Evolutionary conservation across 352 stramenopile genomes (phyloP).

Genomic region (Phytopythium montanum): DNA sequence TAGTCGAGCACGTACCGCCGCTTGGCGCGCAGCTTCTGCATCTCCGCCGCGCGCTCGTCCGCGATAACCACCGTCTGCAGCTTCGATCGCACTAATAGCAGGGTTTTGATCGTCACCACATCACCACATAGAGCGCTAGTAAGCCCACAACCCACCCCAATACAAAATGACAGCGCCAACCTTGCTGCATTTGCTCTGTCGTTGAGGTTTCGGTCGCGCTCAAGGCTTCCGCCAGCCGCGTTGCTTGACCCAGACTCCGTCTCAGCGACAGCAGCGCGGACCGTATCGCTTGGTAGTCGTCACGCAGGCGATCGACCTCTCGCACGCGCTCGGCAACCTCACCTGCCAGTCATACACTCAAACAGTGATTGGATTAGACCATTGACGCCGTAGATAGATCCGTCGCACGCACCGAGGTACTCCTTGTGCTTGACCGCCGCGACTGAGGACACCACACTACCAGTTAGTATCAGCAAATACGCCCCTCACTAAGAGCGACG

Average conservation of each 20-base stretch:
- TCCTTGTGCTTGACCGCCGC: slow-evolving; percentile 37
- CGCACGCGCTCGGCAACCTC: slow-evolving; percentile 26
- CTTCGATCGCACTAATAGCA: slow-evolving; percentile 11
- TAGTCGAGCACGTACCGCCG: slow-evolving; percentile 39
- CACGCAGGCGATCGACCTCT: slow-evolving; percentile 26
- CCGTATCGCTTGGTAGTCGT: slow-evolving; percentile 21
- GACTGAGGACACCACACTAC: slow-evolving; percentile 18
- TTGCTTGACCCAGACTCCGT: neutral
- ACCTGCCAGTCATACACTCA: slow-evolving; percentile 18
- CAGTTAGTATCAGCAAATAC: too few relatives aligned
- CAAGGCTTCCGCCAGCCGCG: neutral
- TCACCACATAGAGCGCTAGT: neutral
- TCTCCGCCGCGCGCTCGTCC: slow-evolving; percentile 17
- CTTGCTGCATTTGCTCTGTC: slow-evolving; percentile 1
- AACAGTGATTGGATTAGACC: neutral
- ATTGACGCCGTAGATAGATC: too few relatives aligned
- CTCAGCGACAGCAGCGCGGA: slow-evolving; percentile 2
- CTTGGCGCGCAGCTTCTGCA: slow-evolving; percentile 45
- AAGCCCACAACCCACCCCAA: neutral
- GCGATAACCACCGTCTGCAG: slow-evolving; percentile 18
- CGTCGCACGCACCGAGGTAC: slow-evolving; percentile 22
- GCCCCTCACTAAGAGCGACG: neutral
- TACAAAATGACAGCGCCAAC: neutral
- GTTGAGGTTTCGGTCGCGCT: slow-evolving; percentile 6
- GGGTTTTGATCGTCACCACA: too few relatives aligned